Conservation (phyloP, 2,329 filamentous ascomycete species). For the Sarocladium strictum region DNA sequence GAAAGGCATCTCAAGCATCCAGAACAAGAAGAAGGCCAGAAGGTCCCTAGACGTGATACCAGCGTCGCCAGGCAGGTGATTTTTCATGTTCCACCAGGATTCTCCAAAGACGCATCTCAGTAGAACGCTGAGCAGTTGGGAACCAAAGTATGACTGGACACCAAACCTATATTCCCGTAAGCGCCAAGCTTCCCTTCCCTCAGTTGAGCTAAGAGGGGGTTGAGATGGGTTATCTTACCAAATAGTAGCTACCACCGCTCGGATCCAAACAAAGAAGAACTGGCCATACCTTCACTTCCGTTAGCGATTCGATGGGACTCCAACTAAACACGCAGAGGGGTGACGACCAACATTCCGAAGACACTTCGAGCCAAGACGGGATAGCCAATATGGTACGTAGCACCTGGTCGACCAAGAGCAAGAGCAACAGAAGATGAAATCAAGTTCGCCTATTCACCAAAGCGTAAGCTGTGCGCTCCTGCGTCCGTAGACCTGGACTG, state of each 20-base stretch:
- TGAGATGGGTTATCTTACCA: background rate
- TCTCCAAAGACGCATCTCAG: no score
- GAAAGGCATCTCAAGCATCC: no score
- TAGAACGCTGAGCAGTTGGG: no score
- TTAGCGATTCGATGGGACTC: background rate
- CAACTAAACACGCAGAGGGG: background rate
- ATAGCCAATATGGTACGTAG: slow-evolving; percentile 36
- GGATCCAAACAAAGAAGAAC: background rate
- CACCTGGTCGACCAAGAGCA: slow-evolving; percentile 24
- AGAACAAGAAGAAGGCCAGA: no score
- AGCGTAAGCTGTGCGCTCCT: background rate
- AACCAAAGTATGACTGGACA: no score
- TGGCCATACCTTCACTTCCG: background rate
- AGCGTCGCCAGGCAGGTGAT: no score
- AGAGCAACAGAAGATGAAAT: background rate
- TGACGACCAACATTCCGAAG: background rate
- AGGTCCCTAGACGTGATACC: no score
- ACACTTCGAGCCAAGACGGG: slow-evolving; percentile 16
- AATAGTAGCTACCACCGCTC: background rate
- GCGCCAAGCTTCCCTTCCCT: background rate
- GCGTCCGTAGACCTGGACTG: no score
- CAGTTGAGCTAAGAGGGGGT: background rate
- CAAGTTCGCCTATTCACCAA: background rate
- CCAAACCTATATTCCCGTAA: no score
- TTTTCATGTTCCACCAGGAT: no score